Percentiles rank a stretch among this genome's conserved stretches.
These are phyloP conservation scores for Sporothrix brasiliensis DNA, from an alignment of 2,329 filamentous ascomycete genomes.

Conservation along the genomic window DNA sequence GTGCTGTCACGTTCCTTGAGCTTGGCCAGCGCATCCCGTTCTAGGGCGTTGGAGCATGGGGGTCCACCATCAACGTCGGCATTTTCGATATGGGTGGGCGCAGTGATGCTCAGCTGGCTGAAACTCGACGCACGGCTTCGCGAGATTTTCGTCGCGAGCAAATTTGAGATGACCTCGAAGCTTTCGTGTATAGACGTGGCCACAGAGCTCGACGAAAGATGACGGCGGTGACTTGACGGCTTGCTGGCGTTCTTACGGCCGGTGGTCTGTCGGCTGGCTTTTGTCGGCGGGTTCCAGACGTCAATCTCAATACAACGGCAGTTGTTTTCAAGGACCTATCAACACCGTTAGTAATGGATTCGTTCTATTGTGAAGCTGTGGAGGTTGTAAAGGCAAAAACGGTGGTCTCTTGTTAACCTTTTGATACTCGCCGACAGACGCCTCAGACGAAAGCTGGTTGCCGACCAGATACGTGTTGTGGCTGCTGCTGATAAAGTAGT, in stretches of 20 bases:
- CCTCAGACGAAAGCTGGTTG: conserved; percentile 78
- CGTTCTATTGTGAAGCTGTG: too few species aligned
- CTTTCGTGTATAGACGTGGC: conserved; percentile 48
- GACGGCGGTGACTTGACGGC: conserved; percentile 53
- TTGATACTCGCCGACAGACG: conserved; percentile 76
- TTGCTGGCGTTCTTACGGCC: conserved; percentile 46
- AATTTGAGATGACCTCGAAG: conserved; percentile 40
- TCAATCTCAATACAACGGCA: conserved; percentile 95
- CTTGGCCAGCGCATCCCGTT: not conserved
- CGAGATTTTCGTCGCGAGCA: conserved; percentile 37
- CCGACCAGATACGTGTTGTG: conserved; percentile 93
- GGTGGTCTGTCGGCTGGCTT: conserved; percentile 44
- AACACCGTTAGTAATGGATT: not conserved
- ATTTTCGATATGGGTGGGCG: not conserved
- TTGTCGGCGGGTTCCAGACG: conserved; percentile 76
- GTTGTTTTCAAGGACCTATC: conserved; percentile 69
- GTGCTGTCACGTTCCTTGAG: conserved; percentile 6
- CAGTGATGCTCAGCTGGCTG: conserved; percentile 37
- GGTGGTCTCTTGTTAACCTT: conserved; percentile 52
- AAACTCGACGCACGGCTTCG: conserved; percentile 49
- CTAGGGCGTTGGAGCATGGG: conserved; percentile 3
- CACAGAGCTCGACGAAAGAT: conserved; percentile 47
- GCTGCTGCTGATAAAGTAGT: conserved; percentile 93
- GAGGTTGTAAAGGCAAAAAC: too few species aligned
- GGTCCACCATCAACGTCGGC: not conserved